A percentile compares a stretch with the other conserved stretches of the same genome.
Conservation (phyloP, 2,329 filamentous ascomycete species). For the Colletotrichum godetiae region DNA sequence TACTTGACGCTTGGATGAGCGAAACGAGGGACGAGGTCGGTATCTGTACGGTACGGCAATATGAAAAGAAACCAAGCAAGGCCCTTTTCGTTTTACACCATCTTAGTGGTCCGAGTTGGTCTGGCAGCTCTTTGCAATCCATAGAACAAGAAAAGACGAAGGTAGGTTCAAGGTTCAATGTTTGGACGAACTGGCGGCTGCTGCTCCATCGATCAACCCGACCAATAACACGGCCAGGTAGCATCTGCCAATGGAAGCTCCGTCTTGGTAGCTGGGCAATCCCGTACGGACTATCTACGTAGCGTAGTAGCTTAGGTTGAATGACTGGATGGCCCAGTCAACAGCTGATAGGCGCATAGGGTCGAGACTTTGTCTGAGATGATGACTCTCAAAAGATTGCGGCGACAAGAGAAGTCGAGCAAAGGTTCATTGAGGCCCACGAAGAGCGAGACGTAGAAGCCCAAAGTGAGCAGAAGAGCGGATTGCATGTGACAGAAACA, state of each 20-base stretch:
- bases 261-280: constrained; percentile 22
- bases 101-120: background rate
- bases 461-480: constrained; percentile 14
- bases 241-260: constrained; percentile 3
- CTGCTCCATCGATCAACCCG: background rate
- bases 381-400: constrained; percentile 17
- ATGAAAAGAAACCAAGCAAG: constrained; percentile 8
- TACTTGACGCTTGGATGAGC: constrained; percentile 25
- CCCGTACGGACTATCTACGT: constrained; percentile 1
- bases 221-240: constrained; percentile 3
- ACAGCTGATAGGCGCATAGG: constrained; percentile 1
- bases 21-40: background rate
- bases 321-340: constrained; percentile 7
- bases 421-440: constrained; percentile 3
- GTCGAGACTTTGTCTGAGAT: constrained; percentile 21
- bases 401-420: constrained; percentile 5
- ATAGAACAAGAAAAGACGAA: constrained; percentile 1
- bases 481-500: constrained; percentile 31
- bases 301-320: background rate
- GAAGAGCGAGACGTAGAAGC: constrained; percentile 13
- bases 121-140: background rate
- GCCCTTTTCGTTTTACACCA: background rate
- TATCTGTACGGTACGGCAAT: background rate
- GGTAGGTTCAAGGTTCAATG: background rate
- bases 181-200: constrained; percentile 30